Evolutionary conservation across 495 filamentous ascomycete genomes (phyloP).

Genomic region (Hapsidospora chrysogenum): DNA sequence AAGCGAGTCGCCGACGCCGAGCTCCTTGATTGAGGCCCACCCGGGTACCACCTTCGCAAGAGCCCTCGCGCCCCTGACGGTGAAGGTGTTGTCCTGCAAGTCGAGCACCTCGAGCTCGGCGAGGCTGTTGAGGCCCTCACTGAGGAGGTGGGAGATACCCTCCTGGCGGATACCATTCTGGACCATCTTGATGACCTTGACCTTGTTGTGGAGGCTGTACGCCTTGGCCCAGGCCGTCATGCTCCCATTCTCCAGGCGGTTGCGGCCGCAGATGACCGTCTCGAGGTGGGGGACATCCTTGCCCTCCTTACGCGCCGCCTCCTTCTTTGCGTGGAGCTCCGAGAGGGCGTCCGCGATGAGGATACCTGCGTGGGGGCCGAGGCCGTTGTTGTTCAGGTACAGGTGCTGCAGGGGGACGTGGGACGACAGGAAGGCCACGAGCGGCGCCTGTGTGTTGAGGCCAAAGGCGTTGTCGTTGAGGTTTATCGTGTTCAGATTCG

Average conservation of each 20-base stretch:
- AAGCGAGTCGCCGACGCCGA: slow-evolving; percentile 81
- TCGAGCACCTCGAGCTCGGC: slow-evolving; percentile 55
- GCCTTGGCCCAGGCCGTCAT: slow-evolving; percentile 90
- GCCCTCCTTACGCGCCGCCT: slow-evolving; percentile 46
- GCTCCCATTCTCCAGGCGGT: slow-evolving; percentile 84
- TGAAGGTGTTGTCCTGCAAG: slow-evolving; percentile 97
- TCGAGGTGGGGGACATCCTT: slow-evolving; percentile 65
- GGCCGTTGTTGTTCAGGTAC: slow-evolving; percentile 95
- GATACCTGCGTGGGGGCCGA: slow-evolving; percentile 77
- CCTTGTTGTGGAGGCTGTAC: slow-evolving; percentile 59
- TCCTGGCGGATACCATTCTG: slow-evolving; percentile 96
- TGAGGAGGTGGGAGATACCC: slow-evolving; percentile 64
- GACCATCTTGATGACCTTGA: slow-evolving; percentile 88
- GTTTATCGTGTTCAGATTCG: slow-evolving; percentile 76
- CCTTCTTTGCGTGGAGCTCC: slow-evolving; percentile 57
- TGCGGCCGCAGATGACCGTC: slow-evolving; percentile 89
- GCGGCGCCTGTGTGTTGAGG: slow-evolving; percentile 69
- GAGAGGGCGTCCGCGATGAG: slow-evolving; percentile 74
- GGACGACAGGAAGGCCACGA: slow-evolving; percentile 69
- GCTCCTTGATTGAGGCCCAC: slow-evolving; percentile 63
- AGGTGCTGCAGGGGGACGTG: slow-evolving; percentile 82
- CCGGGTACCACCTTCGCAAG: slow-evolving; percentile 53
- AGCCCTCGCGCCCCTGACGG: slow-evolving; percentile 58
- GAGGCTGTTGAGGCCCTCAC: slow-evolving; percentile 55
- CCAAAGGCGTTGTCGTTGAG: slow-evolving; percentile 97